A percentile compares a stretch with the other conserved stretches of the same genome.
These are phyloP conservation scores for Westerdykella sp. DNA, from an alignment of 2,329 filamentous ascomycete genomes.

Conservation along the genomic window DNA sequence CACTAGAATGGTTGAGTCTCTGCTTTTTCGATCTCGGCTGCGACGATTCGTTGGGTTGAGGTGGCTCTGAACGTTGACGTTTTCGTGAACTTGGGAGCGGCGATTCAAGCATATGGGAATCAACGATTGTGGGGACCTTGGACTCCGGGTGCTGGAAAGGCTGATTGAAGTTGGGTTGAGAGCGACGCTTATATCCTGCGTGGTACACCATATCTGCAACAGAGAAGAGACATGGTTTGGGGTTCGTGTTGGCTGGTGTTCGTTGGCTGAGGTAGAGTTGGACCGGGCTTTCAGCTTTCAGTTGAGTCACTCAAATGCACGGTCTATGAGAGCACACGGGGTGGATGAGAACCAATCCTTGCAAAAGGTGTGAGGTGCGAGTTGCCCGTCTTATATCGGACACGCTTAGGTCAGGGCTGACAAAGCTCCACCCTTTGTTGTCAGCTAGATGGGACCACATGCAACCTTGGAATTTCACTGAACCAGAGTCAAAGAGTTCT, in stretches of 20 bases:
- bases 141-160: constrained; percentile 2
- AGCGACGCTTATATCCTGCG: constrained; percentile 9
- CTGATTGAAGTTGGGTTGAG: constrained; percentile 5
- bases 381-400: no score
- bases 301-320: background rate
- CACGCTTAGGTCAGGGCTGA: no score
- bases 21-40: constrained; percentile 6
- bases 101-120: constrained; percentile 9
- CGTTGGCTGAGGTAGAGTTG: constrained; percentile 1
- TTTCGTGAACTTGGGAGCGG: constrained; percentile 7
- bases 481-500: no score
- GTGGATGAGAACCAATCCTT: no score
- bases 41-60: constrained; percentile 6
- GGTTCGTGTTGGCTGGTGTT: no score
- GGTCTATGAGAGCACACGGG: background rate
- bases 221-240: constrained; percentile 1
- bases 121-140: constrained; percentile 3
- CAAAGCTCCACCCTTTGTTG: no score
- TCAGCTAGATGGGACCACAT: no score
- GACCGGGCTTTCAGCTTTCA: constrained; percentile 2
- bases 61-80: constrained; percentile 6
- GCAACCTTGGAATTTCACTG: no score
- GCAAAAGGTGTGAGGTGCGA: no score
- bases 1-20: constrained; percentile 5
- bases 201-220: constrained; percentile 1